A percentile compares a stretch with the other conserved stretches of the same genome.
Evolutionary conservation across 106 monocot genomes (phyloP).

Genomic region (Allium fistulosum): DNA sequence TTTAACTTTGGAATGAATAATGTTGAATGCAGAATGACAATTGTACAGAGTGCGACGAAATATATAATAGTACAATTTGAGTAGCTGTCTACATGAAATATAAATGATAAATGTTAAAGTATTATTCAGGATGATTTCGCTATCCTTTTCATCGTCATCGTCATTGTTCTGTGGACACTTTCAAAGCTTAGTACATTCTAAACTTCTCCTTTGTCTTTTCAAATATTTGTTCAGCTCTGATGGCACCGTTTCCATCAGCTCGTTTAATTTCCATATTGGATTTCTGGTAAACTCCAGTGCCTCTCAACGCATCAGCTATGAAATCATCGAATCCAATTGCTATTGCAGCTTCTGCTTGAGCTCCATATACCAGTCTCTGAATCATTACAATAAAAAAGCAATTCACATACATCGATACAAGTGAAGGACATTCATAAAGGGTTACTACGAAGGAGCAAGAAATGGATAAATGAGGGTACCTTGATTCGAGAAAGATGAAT

Average conservation of each 20-base stretch:
- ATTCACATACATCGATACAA: not conserved
- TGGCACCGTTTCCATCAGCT: constrained; percentile 82
- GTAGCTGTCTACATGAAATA: no score
- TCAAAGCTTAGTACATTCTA: constrained; percentile 46
- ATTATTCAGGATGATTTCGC: no score
- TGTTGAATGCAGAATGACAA: no score
- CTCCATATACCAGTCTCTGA: constrained; percentile 88
- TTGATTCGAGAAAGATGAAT: constrained; percentile 81
- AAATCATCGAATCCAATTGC: constrained; percentile 89
- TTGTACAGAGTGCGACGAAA: no score
- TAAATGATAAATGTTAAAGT: no score
- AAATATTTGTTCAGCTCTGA: constrained; percentile 81
- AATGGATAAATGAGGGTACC: constrained; percentile 16
- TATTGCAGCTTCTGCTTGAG: constrained; percentile 84
- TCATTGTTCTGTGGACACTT: no score
- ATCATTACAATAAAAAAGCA: not conserved
- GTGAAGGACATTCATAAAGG: not conserved
- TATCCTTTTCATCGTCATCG: no score
- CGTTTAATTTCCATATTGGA: constrained; percentile 64
- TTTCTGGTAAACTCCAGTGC: constrained; percentile 76
- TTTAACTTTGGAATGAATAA: no score
- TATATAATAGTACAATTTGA: no score
- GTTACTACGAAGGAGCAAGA: not conserved
- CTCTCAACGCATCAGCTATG: constrained; percentile 79
- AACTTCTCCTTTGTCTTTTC: constrained; percentile 86